Evolutionary conservation across 1,139 yeast species (phyloP).

Genomic region (Protomyces gravidus): DNA sequence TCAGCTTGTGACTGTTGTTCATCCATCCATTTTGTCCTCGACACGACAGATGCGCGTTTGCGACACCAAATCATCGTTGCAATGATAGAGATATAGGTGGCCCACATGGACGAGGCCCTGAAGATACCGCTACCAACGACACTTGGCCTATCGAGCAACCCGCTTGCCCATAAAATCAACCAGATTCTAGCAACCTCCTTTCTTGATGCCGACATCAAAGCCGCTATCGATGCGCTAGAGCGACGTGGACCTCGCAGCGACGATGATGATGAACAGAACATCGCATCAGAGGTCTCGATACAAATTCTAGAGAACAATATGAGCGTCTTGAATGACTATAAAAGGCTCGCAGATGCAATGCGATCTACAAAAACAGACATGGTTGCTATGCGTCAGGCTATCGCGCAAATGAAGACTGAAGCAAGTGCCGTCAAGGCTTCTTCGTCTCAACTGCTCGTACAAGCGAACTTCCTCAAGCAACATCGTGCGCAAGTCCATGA

Average conservation of each 20-base stretch:
- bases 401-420: slow-evolving; percentile 18
- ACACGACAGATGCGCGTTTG: too few relatives aligned
- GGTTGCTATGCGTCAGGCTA: not conserved
- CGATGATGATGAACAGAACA: slow-evolving; percentile 48
- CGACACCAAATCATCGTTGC: too few relatives aligned
- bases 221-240: slow-evolving; percentile 41
- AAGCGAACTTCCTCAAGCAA: slow-evolving; percentile 41
- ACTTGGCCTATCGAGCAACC: slow-evolving; percentile 6
- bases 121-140: slow-evolving; percentile 11
- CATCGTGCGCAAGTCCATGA: slow-evolving; percentile 34
- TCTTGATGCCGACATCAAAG: slow-evolving; percentile 41
- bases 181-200: slow-evolving; percentile 42
- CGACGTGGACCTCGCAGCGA: slow-evolving; percentile 37
- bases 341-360: slow-evolving; percentile 38
- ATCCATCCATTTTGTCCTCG: too few relatives aligned
- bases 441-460: slow-evolving; percentile 43
- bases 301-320: slow-evolving; percentile 64
- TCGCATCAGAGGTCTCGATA: slow-evolving; percentile 66
- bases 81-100: too few relatives aligned
- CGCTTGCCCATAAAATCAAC: slow-evolving; percentile 25
- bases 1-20: not conserved
- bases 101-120: not conserved
- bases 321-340: slow-evolving; percentile 56
- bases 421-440: slow-evolving; percentile 37
- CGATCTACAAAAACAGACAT: not conserved